Base-by-base conservation (phyloP, 1,139 yeast genomes). In the Scheffersomyces quercinus region DNA sequence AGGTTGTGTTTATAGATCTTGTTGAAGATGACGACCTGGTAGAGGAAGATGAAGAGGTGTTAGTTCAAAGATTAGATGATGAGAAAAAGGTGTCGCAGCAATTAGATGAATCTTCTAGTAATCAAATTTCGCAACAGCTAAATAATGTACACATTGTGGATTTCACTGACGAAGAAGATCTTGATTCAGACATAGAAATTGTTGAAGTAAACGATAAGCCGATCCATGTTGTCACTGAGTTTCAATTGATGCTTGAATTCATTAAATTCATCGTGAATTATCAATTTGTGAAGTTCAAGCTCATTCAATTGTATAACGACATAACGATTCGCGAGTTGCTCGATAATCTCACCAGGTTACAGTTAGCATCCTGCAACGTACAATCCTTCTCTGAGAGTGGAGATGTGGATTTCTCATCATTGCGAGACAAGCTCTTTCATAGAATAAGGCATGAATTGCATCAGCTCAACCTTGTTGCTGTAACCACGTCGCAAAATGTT, bases 221-320 rank as follows among this genome's bases (percentile, higher is more conserved):
- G 3, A 43, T 57, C 1, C 55, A 53, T 11, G 45, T 60, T 5
- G 52, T 59, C 3, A 58, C 62, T n/a, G 63, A 62, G 29, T 53
- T 58, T 34, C 68, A 63, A 37, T 45, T 65, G 2, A 55, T 60
- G 1, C 45, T 63, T 3, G 71, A 64, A 42, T 54, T 71, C 6
- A 49, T 74, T 16, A 53, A 53, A 34, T 67, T 65, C 62, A 60
- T 73, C 5, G 53, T 68, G 3, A 44, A 46, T 3, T 49, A 52
- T n/a, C 39, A 56, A 0, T 58, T 59, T 36, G 26, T 39, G 5
- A 51, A 52, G 5, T 60, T 69, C 37, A 59, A 56, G 34, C 51
- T 71, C 4, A 45, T 51, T 3, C 57, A 66, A 7, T 51, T 68
- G 1, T 70, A 58, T 43, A 43, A 60, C 9, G 60, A 68, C 36